phyloP scores from a whole-genome alignment of 768 basidiomycete species.

The Tubosaeta sp. region DNA sequence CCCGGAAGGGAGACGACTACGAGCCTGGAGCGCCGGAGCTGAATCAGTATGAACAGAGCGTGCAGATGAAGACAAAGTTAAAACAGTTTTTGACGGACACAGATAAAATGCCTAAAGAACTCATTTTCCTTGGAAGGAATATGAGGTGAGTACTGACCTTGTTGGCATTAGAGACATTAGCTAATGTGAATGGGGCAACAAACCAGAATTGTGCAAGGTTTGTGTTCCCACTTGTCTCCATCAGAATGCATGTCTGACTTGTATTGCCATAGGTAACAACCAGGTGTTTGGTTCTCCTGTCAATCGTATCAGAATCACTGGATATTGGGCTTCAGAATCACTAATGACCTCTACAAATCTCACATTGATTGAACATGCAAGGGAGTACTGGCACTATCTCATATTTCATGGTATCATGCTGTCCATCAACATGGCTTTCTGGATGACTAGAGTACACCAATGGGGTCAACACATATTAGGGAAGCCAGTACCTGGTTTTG shows the following conservation, averaged over 20 bases:
- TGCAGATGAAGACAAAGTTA: slow-evolving; percentile 62
- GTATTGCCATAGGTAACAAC: slow-evolving; percentile 54
- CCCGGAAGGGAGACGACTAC: slow-evolving; percentile 4
- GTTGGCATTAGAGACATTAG: not conserved
- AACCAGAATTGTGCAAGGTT: slow-evolving; percentile 36
- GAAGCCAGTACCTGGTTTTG: slow-evolving; percentile 53
- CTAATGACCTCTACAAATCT: slow-evolving; percentile 45
- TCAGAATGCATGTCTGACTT: not conserved
- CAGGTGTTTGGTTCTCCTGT: slow-evolving; percentile 82
- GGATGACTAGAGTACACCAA: slow-evolving; percentile 49
- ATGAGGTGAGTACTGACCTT: slow-evolving; percentile 48
- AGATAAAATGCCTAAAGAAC: slow-evolving; percentile 72
- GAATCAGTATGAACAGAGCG: slow-evolving; percentile 66
- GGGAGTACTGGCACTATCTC: slow-evolving; percentile 55
- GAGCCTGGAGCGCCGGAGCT: slow-evolving; percentile 25
- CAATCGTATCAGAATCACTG: slow-evolving; percentile 87
- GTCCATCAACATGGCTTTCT: slow-evolving; percentile 70
- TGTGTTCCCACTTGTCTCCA: not conserved
- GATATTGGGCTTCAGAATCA: slow-evolving; percentile 73
- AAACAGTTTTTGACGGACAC: slow-evolving; percentile 68
- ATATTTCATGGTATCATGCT: slow-evolving; percentile 64
- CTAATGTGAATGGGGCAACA: not conserved
- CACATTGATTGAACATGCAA: slow-evolving; percentile 37
- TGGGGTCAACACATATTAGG: slow-evolving; percentile 42
- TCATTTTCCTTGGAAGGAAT: slow-evolving; percentile 73